A percentile compares a stretch with the other conserved stretches of the same genome.
phyloP scores from a whole-genome alignment of 2,329 filamentous ascomycete species.

The Epichloe brachyelytri region DNA sequence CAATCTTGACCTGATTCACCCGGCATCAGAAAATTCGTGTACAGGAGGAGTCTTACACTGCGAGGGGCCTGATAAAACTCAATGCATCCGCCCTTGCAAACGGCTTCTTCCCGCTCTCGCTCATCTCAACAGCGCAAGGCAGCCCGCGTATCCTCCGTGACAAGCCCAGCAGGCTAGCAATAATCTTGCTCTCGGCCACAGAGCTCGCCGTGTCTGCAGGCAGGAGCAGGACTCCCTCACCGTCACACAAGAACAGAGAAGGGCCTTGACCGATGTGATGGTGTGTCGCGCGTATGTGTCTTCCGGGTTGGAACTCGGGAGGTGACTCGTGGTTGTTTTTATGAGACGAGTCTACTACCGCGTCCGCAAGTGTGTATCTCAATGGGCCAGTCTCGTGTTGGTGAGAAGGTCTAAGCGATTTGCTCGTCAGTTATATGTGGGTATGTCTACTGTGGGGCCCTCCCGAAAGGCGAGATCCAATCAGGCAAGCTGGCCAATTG shows the following conservation, averaged over 20 bases:
- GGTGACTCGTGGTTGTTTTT: neutral
- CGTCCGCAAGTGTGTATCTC: neutral
- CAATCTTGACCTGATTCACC: no score
- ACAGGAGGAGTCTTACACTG: no score
- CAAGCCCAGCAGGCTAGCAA: conserved; percentile 2
- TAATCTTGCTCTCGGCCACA: neutral
- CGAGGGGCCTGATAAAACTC: no score
- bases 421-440: no score
- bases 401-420: no score
- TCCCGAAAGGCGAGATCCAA: no score
- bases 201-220: neutral
- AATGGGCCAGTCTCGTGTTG: neutral
- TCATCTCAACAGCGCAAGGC: neutral
- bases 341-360: neutral
- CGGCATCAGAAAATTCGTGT: no score
- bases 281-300: no score
- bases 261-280: conserved; percentile 1
- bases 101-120: neutral
- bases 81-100: neutral
- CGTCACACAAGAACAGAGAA: neutral
- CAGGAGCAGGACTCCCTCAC: neutral
- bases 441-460: no score
- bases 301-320: neutral
- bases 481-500: no score
- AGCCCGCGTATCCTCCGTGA: neutral